Evolutionary conservation across 352 stramenopile species (phyloP), one percentile per base, ranked within the genome.

Genomic region (Pythium utonaiense): DNA sequence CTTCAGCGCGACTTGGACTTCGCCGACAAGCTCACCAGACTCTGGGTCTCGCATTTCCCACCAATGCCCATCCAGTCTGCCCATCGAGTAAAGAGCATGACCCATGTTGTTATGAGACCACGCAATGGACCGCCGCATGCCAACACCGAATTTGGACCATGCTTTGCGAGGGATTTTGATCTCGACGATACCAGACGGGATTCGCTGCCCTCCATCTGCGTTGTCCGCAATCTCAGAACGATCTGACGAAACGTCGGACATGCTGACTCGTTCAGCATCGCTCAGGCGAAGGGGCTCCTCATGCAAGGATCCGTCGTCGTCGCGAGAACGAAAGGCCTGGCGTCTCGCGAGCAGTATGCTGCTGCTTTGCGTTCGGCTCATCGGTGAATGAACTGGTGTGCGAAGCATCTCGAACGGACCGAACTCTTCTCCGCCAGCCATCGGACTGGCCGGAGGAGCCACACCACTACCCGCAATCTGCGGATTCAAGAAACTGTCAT

Each of bases 121-220:
- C 38, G 84, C 81, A 51, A 91, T 88, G 0, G 84, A 91, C 27
- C 78, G 71, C 27, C 86, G 82, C 17, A 76, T 76, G 2, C 75
- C 74, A 7, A 89, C 78, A 6, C 80, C 80, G 36, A 91, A 73
- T 16, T 82, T 74, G 19, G 81, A 79, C 86, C 86, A 95, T 14
- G 84, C 83, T 67, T 93, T 93, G 47, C 86, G 88, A 19, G 86
- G 86, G 36, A 95, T 86, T 41, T 82, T 86, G 57, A 95, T 95
- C 40, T 93, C 81, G 2, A 92, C 72, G n/a, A 77, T 67, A 4
- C 78, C 83, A 13, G 80, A 72, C 3, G 75, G 69, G 22, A 78
- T 59, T 3, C 70, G 69, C 1, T 63, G 53, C 0, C 71, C 57
- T 21, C 70, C 75, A 36, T 71, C 69, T 24, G 41, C 59, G 44